A percentile compares a stretch with the other conserved stretches of the same genome.
These are phyloP conservation scores for Salix suchowensis DNA, from an alignment of 345 rosid species.

Conservation along the genomic window DNA sequence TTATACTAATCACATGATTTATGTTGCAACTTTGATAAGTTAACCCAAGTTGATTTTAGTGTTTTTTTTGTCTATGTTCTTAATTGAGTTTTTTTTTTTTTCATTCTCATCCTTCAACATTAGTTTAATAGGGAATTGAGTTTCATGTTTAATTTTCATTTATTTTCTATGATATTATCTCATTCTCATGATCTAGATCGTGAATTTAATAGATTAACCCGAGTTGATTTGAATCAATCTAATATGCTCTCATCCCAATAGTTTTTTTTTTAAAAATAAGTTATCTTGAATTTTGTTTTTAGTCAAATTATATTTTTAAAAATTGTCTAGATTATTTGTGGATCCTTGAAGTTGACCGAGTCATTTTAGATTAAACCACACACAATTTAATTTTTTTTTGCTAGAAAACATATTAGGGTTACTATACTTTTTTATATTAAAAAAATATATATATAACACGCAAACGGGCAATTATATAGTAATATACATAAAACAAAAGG, in stretches of 20 bases:
- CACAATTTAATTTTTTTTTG: not conserved
- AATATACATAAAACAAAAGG: too few species aligned
- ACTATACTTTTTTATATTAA: too few species aligned
- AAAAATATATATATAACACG: too few species aligned
- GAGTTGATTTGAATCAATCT: rapidly evolving
- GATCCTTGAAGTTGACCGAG: rapidly evolving
- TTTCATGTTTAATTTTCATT: not conserved
- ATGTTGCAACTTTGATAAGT: too few species aligned
- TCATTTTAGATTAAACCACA: not conserved
- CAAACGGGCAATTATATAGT: too few species aligned
- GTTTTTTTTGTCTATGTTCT: too few species aligned
- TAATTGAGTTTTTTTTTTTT: not conserved
- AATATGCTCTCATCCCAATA: not conserved
- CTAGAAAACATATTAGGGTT: not conserved
- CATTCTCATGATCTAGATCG: too few species aligned
- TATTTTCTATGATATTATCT: rapidly evolving
- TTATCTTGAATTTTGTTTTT: not conserved
- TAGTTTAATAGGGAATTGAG: not conserved
- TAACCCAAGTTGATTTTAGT: too few species aligned
- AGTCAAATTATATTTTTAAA: not conserved
- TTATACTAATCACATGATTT: too few species aligned
- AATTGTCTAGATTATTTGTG: rapidly evolving
- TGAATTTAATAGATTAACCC: rapidly evolving
- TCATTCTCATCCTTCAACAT: not conserved
- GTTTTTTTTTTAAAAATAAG: rapidly evolving